These are phyloP conservation scores for Pythium folliculosum DNA, from an alignment of 352 stramenopile species.

Conservation along the genomic window DNA sequence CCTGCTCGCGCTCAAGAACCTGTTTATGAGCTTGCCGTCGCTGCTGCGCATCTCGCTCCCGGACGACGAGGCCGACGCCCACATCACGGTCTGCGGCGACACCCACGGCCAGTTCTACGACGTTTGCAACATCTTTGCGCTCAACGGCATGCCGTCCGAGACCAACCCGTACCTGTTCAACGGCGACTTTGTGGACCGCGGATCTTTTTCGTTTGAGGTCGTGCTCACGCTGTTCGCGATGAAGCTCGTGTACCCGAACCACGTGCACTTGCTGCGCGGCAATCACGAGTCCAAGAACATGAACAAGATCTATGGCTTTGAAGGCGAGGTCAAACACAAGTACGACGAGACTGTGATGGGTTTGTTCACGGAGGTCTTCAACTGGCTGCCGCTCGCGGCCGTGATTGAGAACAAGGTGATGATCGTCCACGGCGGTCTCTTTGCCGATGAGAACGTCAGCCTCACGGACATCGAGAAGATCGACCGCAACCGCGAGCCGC, in stretches of 20 bases:
- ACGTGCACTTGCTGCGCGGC: slow-evolving; percentile 94
- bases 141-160: slow-evolving; percentile 95
- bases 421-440: slow-evolving; percentile 97
- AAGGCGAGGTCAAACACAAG: slow-evolving; percentile 99
- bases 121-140: slow-evolving; percentile 99
- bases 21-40: slow-evolving; percentile 89
- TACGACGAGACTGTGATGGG: slow-evolving; percentile 99
- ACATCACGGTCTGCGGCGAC: slow-evolving; percentile 97
- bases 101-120: slow-evolving; percentile 99
- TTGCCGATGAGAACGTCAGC: slow-evolving; percentile 93
- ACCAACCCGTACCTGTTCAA: slow-evolving; percentile 99
- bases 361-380: slow-evolving; percentile 99
- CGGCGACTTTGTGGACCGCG: slow-evolving; percentile 99
- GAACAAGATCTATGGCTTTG: slow-evolving; percentile 99
- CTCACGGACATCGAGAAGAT: slow-evolving; percentile 96
- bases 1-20: slow-evolving; percentile 91
- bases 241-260: slow-evolving; percentile 94
- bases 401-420: slow-evolving; percentile 95
- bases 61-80: slow-evolving; percentile 52
- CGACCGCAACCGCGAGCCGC: slow-evolving; percentile 93
- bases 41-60: slow-evolving; percentile 87
- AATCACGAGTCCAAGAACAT: slow-evolving; percentile 99
- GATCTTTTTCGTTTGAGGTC: slow-evolving; percentile 98
- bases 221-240: slow-evolving; percentile 97
- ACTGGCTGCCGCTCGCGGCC: slow-evolving; percentile 94